Evolutionary conservation across 306 rosid species (phyloP), one percentile per base, ranked within the genome.

Genomic region (Vachellia collinsii): DNA sequence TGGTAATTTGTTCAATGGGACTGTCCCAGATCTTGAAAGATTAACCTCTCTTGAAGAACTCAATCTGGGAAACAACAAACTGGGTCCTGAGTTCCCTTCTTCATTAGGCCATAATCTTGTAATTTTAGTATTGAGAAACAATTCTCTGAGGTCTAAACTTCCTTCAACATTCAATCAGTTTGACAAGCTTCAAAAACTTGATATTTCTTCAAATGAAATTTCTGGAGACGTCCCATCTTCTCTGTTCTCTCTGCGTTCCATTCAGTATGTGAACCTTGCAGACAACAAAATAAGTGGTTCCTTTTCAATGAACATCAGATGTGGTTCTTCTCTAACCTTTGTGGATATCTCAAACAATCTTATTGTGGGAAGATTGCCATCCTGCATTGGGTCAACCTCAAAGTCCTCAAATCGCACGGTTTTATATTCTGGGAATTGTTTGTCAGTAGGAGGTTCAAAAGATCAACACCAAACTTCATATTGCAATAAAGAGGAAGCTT

Each of bases 271-370:
- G 43, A 86, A 85, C 74, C 59, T 93, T 74, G 92, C 97, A 29
- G 34, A 82, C 54, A 96, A 96, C 82, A 82, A 84, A 44, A 69
- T 96, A n/a, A 92, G 78, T 43, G 97, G 99, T 20, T 88, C 75
- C 39, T 77, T 93, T n/a, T 80, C 94, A 0, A 19, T 63, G 82
- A 88, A 83, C 39, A 77, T 13, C 58, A 74, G 86, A 4, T 96
- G 99, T 87, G 70, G 85, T 46, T 74, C 83, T 4, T 43, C 87
- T 76, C 92, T 96, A 3, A 75, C 64, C 79, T 84, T 80, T 85
- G 81, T 93, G 23, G 99, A 96, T 76, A 80, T 96, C 77, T 96
- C 99, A 34, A 87, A 85, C 84, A 96, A 96, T 81, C 86, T 90
- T 77, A 63, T 93, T 82, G 83, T 87, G 9, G 99, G 98, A 66